Evolutionary conservation across 805 yeast genomes (phyloP), one percentile per base, ranked within the genome.

Genomic region (Alloascoidea africana): DNA sequence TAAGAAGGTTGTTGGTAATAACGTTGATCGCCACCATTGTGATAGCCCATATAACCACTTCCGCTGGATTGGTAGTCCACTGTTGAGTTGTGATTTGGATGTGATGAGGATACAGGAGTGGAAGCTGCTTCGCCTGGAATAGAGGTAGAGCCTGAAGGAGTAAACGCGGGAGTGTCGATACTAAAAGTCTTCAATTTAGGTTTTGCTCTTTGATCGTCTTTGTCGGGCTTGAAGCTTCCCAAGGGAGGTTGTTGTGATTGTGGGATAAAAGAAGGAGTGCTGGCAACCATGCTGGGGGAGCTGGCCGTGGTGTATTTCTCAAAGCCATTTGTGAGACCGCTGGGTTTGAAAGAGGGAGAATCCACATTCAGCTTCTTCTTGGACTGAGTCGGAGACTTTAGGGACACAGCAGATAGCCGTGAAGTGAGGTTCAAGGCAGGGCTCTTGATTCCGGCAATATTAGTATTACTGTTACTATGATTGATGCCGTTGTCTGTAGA

Each of bases 271-370:
- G 54, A 38, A 3, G 51, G 52, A 6, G 50, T 47, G n/a, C 46
- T 58, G 32, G 55, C 56, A n/a, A n/a, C n/a, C 4, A 63, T 47
- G 34, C 62, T 65, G 18, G 66, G 63, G 18, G 63, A 59, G 14
- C 5, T 18, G 44, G 35, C 40, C 35, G 42, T 14, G 39, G 46
- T 14, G 42, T 33, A 16, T 34, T n/a, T 17, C 38, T 36, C 16
- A 19, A 5, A 32, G 16, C 30, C 30, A 23, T 23, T 14, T 35
- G 41, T 16, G 38, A 36, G 19, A 38, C 37, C 34, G 33, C 47
- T 41, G 4, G 83, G 78, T 2, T 68, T 68, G 44, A 73, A 71
- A 2, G 76, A 59, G 0, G 78, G 74, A 2, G 72, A 61, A 3
- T 73, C 73, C 8, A 71, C 66, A 44, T 72, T 73, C 50, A 74